phyloP scores from a whole-genome alignment of 371 early-diverging fungal genomes.

The Cokeromyces recurvatus region DNA sequence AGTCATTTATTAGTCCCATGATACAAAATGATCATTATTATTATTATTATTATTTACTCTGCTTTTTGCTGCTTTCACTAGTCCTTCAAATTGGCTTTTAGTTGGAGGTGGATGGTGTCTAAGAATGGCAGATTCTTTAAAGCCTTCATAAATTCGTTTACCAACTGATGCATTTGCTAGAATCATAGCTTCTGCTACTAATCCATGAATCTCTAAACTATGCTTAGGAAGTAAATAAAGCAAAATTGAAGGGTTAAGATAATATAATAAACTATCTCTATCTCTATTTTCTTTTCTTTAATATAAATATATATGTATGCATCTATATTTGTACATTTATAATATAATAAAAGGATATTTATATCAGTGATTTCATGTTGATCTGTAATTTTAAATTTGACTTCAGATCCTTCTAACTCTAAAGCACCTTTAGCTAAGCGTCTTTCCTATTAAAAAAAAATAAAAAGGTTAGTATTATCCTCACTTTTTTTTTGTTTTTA shows the following conservation, averaged over 20 bases:
- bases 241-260: constrained; percentile 15
- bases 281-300: no score
- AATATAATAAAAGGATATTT: constrained; percentile 41
- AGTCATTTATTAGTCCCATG: background rate
- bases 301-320: no score
- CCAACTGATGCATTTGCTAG: constrained; percentile 96
- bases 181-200: constrained; percentile 99
- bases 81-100: constrained; percentile 57
- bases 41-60: no score
- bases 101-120: constrained; percentile 79
- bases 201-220: constrained; percentile 83
- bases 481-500: background rate
- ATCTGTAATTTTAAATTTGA: constrained; percentile 67
- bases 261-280: no score
- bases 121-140: constrained; percentile 85
- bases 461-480: background rate
- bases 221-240: constrained; percentile 65
- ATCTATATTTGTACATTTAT: no score
- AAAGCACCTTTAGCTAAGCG: constrained; percentile 64
- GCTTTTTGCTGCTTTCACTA: constrained; percentile 62
- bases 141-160: constrained; percentile 70
- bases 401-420: constrained; percentile 70
- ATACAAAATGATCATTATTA: background rate
- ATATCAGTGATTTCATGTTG: constrained; percentile 62
- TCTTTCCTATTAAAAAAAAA: constrained; percentile 28